Evolutionary conservation across 2,329 filamentous ascomycete species (phyloP).

Genomic region (Colletotrichum aenigma): DNA sequence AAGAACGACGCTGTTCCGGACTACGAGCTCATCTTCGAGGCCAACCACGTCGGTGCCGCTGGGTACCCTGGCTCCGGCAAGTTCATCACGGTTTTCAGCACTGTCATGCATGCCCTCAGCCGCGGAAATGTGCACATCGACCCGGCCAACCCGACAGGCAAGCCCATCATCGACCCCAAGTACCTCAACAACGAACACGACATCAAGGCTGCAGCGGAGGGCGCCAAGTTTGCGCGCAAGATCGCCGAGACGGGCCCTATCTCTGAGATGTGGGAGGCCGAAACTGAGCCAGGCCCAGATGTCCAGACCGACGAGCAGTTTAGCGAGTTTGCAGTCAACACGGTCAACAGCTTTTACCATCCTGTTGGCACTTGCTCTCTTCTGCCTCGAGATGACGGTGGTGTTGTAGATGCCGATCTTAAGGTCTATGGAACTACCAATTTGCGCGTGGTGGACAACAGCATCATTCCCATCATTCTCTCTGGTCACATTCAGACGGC

Average conservation of each 20-base stretch:
- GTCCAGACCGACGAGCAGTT: slow-evolving; percentile 7
- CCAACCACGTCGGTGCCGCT: slow-evolving; percentile 32
- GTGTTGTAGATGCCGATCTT: slow-evolving; percentile 41
- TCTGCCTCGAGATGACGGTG: slow-evolving; percentile 40
- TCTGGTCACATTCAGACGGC: slow-evolving; percentile 49
- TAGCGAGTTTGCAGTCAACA: slow-evolving; percentile 1
- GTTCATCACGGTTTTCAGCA: slow-evolving; percentile 18
- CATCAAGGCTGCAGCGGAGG: slow-evolving; percentile 31
- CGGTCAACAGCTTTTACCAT: slow-evolving; percentile 32
- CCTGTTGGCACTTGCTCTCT: slow-evolving; percentile 43
- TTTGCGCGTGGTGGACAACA: slow-evolving; percentile 47
- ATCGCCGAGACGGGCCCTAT: slow-evolving; percentile 12
- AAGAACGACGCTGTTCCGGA: slow-evolving; percentile 30
- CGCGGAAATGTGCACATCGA: slow-evolving; percentile 24
- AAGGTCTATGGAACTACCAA: slow-evolving; percentile 47
- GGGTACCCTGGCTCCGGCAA: slow-evolving; percentile 28
- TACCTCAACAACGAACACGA: slow-evolving; percentile 33
- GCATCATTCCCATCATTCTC: slow-evolving; percentile 46
- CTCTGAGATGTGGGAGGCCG: not conserved
- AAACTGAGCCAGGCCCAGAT: slow-evolving; percentile 9
- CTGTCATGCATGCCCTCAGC: slow-evolving; percentile 25
- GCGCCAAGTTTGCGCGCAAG: slow-evolving; percentile 27
- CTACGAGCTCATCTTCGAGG: slow-evolving; percentile 31
- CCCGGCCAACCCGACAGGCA: slow-evolving; percentile 31
- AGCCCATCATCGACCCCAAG: slow-evolving; percentile 30